Conservation (phyloP, 2,329 filamentous ascomycete genomes). For the Reticulascus tulasneorum region DNA sequence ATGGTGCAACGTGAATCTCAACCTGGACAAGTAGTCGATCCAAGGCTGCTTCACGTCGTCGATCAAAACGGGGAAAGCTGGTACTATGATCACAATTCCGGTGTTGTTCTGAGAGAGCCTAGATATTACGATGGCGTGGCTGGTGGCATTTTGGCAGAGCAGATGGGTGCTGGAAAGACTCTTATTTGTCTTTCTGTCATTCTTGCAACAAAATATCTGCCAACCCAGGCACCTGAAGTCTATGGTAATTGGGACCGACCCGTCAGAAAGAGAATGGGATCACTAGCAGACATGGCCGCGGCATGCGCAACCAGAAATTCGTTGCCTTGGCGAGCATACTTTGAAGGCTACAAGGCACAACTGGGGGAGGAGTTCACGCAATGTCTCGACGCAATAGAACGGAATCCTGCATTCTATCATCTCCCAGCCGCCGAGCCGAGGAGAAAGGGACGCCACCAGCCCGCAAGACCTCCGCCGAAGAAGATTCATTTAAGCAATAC, state of each 20-base stretch:
- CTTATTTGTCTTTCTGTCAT: conserved; percentile 78
- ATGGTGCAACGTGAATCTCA: conserved; percentile 81
- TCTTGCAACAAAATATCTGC: conserved; percentile 68
- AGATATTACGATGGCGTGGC: conserved; percentile 68
- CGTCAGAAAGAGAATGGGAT: conserved; percentile 47
- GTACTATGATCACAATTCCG: conserved; percentile 66
- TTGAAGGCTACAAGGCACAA: conserved; percentile 45
- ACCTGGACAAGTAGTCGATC: conserved; percentile 64
- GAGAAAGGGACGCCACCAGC: conserved; percentile 14
- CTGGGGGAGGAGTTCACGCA: conserved; percentile 45
- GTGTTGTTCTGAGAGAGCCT: conserved; percentile 60
- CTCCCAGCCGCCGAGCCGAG: conserved; percentile 40
- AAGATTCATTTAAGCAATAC: conserved; percentile 62
- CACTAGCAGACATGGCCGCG: conserved; percentile 73
- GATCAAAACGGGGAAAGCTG: conserved; percentile 61
- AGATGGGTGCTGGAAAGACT: conserved; percentile 84
- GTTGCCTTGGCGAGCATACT: conserved; percentile 66
- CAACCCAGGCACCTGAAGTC: conserved; percentile 61
- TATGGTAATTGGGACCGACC: conserved; percentile 41
- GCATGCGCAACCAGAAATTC: conserved; percentile 61
- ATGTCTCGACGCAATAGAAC: conserved; percentile 53
- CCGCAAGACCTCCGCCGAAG: conserved; percentile 31
- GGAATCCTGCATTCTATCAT: conserved; percentile 58
- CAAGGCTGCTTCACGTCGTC: conserved; percentile 57
- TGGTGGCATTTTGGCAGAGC: conserved; percentile 77